A percentile compares a stretch with the other conserved stretches of the same genome.
Conservation (phyloP, 176 grass and related monocot species). For the Oryza longistaminata region DNA sequence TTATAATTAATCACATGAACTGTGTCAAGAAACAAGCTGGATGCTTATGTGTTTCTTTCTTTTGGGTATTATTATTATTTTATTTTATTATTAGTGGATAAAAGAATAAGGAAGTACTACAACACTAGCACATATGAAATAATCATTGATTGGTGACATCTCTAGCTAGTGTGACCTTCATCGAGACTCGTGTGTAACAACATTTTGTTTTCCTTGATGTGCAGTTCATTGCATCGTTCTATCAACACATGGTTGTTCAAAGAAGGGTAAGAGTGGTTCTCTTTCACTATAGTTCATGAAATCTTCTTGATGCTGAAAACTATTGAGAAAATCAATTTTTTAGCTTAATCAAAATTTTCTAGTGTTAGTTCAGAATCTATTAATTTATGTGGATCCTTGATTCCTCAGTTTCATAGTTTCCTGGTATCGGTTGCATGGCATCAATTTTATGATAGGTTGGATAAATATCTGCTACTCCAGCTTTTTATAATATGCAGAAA, state of each 20-base stretch:
- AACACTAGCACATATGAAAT: background rate
- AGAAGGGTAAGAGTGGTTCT: conserved; percentile 69
- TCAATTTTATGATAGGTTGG: background rate
- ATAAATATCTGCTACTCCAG: background rate
- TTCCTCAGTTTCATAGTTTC: background rate
- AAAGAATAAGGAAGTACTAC: background rate
- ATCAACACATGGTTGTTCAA: conserved; percentile 95
- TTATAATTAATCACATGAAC: background rate
- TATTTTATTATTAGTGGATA: background rate
- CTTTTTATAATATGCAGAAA: background rate
- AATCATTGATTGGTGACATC: background rate
- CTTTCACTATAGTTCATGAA: conserved; percentile 6
- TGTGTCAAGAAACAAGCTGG: background rate
- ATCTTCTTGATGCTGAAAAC: background rate
- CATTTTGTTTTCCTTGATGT: conserved; percentile 36
- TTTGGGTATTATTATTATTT: background rate
- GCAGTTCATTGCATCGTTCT: conserved; percentile 87
- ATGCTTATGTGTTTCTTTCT: conserved; percentile 3
- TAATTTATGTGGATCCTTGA: background rate
- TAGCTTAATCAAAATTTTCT: background rate
- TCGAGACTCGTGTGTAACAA: conserved; percentile 10
- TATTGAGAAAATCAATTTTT: background rate
- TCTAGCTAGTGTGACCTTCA: conserved; percentile 1
- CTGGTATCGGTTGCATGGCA: background rate
- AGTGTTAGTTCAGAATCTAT: background rate